phyloP scores from a whole-genome alignment of 1,284 basidiomycete genomes.

The Rhizoctonia solani region DNA sequence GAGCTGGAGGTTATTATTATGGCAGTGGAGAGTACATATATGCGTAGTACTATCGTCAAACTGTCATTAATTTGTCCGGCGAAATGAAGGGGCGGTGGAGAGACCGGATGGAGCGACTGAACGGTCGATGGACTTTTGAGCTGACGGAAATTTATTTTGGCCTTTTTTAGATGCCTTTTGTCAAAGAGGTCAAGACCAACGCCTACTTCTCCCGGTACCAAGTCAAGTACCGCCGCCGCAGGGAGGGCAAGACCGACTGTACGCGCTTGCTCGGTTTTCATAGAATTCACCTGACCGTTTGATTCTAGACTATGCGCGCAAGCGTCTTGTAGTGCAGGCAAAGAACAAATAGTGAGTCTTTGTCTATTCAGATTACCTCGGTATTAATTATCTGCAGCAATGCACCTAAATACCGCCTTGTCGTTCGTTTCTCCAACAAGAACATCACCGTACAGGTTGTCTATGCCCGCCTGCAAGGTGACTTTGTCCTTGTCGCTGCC shows the following conservation, averaged over 20 bases:
- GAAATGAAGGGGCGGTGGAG: neutral
- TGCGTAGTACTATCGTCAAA: constrained; percentile 13
- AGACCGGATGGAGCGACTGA: constrained; percentile 34
- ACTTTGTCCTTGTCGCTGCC: constrained; percentile 88
- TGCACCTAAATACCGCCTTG: constrained; percentile 97
- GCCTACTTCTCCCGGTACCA: constrained; percentile 98
- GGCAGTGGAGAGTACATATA: too few species aligned
- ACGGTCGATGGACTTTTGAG: constrained; percentile 35
- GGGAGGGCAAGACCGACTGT: constrained; percentile 99
- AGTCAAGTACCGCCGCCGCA: constrained; percentile 92
- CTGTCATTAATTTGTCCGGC: neutral
- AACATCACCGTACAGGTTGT: constrained; percentile 92
- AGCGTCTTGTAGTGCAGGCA: constrained; percentile 94
- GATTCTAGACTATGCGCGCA: constrained; percentile 87
- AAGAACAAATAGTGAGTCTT: constrained; percentile 95
- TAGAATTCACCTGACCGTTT: neutral
- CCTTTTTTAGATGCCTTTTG: constrained; percentile 65
- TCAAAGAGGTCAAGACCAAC: constrained; percentile 84
- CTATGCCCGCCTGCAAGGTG: constrained; percentile 97
- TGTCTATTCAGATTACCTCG: too few species aligned
- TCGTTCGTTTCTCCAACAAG: constrained; percentile 97
- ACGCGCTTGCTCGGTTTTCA: constrained; percentile 43
- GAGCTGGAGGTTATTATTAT: constrained; percentile 42
- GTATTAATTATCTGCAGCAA: too few species aligned
- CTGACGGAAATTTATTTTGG: constrained; percentile 20